phyloP scores from a whole-genome alignment of 345 rosid genomes.

The Melaleuca quinquenervia region DNA sequence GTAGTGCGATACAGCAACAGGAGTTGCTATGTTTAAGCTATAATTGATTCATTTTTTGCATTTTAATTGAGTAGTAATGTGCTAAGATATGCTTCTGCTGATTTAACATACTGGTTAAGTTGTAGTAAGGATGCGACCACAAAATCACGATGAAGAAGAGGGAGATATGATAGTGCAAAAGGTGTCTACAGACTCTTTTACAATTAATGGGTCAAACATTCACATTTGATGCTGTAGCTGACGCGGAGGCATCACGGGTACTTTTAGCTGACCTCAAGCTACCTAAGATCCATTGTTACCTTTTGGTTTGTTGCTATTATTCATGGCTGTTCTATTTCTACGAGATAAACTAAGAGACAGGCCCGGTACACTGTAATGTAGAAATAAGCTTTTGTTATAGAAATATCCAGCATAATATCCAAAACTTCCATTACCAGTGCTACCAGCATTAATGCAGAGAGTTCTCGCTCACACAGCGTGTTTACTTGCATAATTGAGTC shows the following conservation, averaged over 20 bases:
- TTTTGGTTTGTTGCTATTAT: no score
- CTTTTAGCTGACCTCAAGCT: background rate
- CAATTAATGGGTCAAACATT: conserved; percentile 69
- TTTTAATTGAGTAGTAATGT: background rate
- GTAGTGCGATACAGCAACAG: background rate
- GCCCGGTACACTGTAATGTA: no score
- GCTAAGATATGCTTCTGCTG: background rate
- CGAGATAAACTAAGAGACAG: no score
- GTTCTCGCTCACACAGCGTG: conserved; percentile 97
- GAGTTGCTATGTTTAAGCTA: background rate
- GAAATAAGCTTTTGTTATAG: background rate
- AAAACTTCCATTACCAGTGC: conserved; percentile 13
- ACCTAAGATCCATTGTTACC: background rate
- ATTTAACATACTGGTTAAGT: conserved; percentile 31
- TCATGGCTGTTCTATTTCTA: no score
- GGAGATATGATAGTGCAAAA: conserved; percentile 69
- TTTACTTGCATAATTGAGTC: conserved; percentile 95
- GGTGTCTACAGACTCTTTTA: conserved; percentile 44
- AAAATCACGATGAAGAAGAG: conserved; percentile 55
- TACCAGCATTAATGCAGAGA: conserved; percentile 93
- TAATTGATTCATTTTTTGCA: background rate
- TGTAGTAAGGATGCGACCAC: conserved; percentile 82
- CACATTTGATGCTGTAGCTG: conserved; percentile 85
- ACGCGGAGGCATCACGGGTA: conserved; percentile 70
- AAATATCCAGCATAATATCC: background rate